These are phyloP conservation scores for Pleurozium schreberi DNA, from an alignment of 225 moss, liverwort and hornwort species.

Conservation along the genomic window DNA sequence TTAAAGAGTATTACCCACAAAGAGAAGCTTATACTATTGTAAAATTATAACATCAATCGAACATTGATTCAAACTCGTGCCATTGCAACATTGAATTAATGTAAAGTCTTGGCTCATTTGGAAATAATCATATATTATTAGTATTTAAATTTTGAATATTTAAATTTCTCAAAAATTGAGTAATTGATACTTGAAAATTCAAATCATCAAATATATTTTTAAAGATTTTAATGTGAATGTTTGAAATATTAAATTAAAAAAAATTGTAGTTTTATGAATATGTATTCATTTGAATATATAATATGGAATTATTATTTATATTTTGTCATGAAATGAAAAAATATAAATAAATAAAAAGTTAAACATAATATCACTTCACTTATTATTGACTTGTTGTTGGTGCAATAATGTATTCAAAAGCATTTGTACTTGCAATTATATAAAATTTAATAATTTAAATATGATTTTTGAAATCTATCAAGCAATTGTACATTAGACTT, in stretches of 20 bases:
- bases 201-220: neutral
- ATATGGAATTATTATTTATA: neutral
- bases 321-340: neutral
- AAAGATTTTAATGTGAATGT: neutral
- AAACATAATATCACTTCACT: neutral
- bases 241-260: neutral
- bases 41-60: neutral
- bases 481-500: neutral
- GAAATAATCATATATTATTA: too few species aligned
- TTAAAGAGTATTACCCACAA: neutral
- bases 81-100: neutral
- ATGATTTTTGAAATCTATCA: neutral
- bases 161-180: neutral
- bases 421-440: neutral
- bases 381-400: neutral
- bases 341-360: neutral
- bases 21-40: accelerated
- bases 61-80: too few species aligned
- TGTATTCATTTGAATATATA: neutral
- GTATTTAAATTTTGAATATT: neutral
- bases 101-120: neutral
- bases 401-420: neutral
- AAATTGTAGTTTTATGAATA: too few species aligned
- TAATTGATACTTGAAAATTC: neutral
- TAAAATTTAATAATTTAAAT: neutral